Conservation (phyloP, 305 asterid species). For the Fraxinus nigra region DNA sequence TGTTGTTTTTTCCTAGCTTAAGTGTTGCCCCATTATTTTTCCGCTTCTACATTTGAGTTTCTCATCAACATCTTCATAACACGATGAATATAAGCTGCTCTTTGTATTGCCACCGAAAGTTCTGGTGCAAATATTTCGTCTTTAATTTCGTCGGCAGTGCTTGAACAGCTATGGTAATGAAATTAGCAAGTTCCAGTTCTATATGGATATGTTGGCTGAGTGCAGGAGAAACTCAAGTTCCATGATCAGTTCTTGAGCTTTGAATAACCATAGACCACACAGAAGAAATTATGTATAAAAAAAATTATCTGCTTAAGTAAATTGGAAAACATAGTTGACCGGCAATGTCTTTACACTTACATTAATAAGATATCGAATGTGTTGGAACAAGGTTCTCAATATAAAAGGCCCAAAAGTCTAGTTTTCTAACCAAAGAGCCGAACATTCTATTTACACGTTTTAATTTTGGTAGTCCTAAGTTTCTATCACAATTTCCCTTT, state of each 20-base stretch:
- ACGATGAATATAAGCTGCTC: no score
- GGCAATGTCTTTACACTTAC: not conserved
- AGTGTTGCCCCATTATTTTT: no score
- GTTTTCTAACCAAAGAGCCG: not conserved
- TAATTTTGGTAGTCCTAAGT: not conserved
- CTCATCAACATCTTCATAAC: no score
- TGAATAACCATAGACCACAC: not conserved
- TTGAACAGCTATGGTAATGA: not conserved
- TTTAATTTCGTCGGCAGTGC: slow-evolving; percentile 20
- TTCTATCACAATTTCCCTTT: slow-evolving; percentile 63
- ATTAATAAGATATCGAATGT: no score
- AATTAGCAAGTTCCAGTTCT: slow-evolving; percentile 68
- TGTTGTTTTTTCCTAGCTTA: no score
- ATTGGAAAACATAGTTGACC: not conserved
- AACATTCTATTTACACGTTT: not conserved
- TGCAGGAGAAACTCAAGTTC: slow-evolving; percentile 75
- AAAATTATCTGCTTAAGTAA: no score
- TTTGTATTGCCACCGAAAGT: no score
- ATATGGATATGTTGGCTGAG: slow-evolving; percentile 80
- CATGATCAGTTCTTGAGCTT: slow-evolving; percentile 34
- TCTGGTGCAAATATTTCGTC: not conserved
- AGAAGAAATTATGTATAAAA: no score
- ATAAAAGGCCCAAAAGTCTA: not conserved
- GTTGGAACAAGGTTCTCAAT: not conserved
- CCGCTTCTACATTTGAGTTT: no score